Evolutionary conservation across 495 filamentous ascomycete species (phyloP).

Genomic region (Neurospora pannonica): DNA sequence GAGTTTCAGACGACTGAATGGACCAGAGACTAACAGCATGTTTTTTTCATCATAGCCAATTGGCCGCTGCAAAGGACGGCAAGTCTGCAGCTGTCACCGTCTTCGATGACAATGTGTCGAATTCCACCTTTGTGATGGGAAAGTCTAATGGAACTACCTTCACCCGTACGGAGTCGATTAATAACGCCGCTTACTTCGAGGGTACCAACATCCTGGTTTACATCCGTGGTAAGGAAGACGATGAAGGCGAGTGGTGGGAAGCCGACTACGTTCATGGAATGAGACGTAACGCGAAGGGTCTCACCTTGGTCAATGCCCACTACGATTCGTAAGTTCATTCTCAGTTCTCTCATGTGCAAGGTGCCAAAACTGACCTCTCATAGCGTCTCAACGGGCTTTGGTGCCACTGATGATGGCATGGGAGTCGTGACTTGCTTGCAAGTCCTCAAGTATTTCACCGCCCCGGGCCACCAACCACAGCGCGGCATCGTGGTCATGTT

Average conservation of each 20-base stretch:
- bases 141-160: background rate
- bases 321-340: slow-evolving; percentile 53
- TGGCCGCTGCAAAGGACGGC: slow-evolving; percentile 4
- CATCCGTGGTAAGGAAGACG: slow-evolving; percentile 71
- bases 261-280: slow-evolving; percentile 26
- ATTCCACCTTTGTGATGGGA: slow-evolving; percentile 47
- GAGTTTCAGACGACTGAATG: no score
- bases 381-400: slow-evolving; percentile 78
- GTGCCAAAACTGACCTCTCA: slow-evolving; percentile 4
- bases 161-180: background rate
- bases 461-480: slow-evolving; percentile 62
- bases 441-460: slow-evolving; percentile 80
- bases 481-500: slow-evolving; percentile 75
- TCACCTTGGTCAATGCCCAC: slow-evolving; percentile 88
- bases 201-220: slow-evolving; percentile 90
- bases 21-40: background rate
- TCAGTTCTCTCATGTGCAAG: background rate
- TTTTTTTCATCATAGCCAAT: background rate
- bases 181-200: slow-evolving; percentile 67
- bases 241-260: slow-evolving; percentile 56
- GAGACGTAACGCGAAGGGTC: slow-evolving; percentile 51
- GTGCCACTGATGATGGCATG: slow-evolving; percentile 90
- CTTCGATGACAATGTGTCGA: slow-evolving; percentile 73
- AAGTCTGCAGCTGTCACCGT: slow-evolving; percentile 41
- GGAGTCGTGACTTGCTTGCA: slow-evolving; percentile 81